Evolutionary conservation across 2,329 filamentous ascomycete genomes (phyloP), one percentile per base, ranked within the genome.

Genomic region (Incumbomyces delicatus): DNA sequence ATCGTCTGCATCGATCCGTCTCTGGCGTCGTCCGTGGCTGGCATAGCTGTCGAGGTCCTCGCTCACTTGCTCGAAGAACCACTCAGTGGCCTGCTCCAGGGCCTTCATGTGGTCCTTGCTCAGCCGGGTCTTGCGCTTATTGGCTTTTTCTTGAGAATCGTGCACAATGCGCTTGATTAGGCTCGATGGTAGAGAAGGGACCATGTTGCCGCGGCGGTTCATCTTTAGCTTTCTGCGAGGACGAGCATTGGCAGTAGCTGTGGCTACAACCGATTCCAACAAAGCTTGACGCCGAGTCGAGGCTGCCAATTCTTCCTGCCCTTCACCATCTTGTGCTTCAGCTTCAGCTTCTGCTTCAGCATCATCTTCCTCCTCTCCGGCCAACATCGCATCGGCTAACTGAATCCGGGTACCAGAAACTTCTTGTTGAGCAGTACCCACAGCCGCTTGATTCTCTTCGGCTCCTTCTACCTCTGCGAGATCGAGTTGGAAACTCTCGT

Each of bases 21-120:
- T 87, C 64, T 85, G 92, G 29, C 88, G 78, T 29, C 84, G 83
- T 4, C 84, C 87, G 63, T 95, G 88, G 50, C 79, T 74, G 14
- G 88, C 84, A 63, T 89, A 95, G 2, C 81, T 82, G 11, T 78
- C 77, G 46, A 95, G 67, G 60, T 94, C 87, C 50, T 88, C 84
- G 40, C 85, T 80, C 2, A 85, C 70, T 63, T 95, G 88, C 66
- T 94, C 87, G 62, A 95, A 94, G 64, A 88, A 95, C 83, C 87
- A 92, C 51, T 94, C 86, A 2, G 85, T 85, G 1, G 87, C 86
- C 61, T 87, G 82, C 58, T 83, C 80, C 45, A 95, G 78, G 3
- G 83, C 82, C 27, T 77, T 75, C 32, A 94, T 68, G 1, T 85
- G 81, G 43, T 92, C 85, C 38, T 83, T 79, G 48, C 75, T 80